phyloP scores from a whole-genome alignment of 768 basidiomycete genomes.

The Agaricus subrufescens region DNA sequence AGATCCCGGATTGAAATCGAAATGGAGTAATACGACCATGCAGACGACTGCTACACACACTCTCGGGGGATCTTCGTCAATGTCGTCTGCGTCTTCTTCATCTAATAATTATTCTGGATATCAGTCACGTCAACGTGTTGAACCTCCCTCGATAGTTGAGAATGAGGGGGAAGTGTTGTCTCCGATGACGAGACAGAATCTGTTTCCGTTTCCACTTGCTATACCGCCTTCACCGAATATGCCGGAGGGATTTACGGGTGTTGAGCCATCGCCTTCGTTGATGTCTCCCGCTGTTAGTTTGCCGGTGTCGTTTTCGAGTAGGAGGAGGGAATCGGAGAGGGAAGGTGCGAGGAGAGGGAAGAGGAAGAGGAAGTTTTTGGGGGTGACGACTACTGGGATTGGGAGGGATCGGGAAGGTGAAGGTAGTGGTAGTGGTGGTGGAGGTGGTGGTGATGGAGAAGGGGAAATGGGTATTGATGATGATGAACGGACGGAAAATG shows the following conservation, averaged over 20 bases:
- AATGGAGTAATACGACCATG: conserved; percentile 39
- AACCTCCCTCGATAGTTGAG: too few relatives aligned
- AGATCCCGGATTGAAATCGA: conserved; percentile 21
- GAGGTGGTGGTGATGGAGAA: too few relatives aligned
- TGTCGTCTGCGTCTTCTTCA: conserved; percentile 12
- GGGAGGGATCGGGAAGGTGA: too few relatives aligned
- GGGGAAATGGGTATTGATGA: too few relatives aligned
- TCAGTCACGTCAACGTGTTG: not conserved
- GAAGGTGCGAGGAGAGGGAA: too few relatives aligned
- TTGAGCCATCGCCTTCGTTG: conserved; percentile 13
- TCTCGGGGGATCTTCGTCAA: conserved; percentile 1
- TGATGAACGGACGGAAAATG: too few relatives aligned
- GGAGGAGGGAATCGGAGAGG: too few relatives aligned
- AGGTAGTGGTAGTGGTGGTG: too few relatives aligned
- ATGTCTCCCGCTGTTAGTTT: conserved; percentile 2
- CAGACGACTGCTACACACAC: conserved; percentile 19
- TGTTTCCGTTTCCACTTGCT: conserved; percentile 40
- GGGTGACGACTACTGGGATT: too few relatives aligned
- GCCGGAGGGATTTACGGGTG: conserved; percentile 16
- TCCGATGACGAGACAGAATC: conserved; percentile 11
- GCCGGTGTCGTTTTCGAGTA: not conserved
- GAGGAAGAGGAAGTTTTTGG: too few relatives aligned
- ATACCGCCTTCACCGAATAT: conserved; percentile 39
- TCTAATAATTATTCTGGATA: conserved; percentile 12
- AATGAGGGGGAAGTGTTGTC: not conserved